Conservation (phyloP, 139 green algal genomes). For the Chloropicon primus region DNA sequence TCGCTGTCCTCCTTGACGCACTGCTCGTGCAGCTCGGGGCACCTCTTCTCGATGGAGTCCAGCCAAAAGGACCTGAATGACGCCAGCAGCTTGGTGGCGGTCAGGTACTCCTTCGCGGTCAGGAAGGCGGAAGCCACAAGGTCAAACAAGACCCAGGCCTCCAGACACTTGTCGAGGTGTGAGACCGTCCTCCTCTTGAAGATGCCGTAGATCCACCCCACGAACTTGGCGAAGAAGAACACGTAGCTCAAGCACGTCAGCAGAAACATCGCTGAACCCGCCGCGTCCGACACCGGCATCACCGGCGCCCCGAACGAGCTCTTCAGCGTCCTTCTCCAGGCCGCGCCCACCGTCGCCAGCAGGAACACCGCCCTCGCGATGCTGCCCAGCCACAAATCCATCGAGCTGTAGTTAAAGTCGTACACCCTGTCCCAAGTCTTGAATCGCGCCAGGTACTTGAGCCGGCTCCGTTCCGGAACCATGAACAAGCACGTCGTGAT, state of each 20-base stretch:
- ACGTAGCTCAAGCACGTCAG: background rate
- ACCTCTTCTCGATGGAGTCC: background rate
- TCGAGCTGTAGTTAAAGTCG: background rate
- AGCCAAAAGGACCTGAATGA: background rate
- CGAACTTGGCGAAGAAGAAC: background rate
- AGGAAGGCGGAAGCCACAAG: background rate
- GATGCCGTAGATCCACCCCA: background rate
- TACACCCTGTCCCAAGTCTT: background rate
- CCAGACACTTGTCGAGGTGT: background rate
- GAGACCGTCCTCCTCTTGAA: background rate
- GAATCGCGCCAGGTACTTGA: background rate
- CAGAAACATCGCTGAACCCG: background rate
- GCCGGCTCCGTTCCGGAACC: background rate
- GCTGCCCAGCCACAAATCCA: background rate
- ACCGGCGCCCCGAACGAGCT: background rate
- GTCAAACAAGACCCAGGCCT: background rate
- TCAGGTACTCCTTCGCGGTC: background rate
- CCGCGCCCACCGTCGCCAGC: background rate
- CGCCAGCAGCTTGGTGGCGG: background rate
- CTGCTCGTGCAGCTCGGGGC: background rate
- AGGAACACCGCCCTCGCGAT: background rate
- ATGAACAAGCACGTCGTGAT: background rate
- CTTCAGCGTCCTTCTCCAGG: background rate
- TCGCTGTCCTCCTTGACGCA: background rate
- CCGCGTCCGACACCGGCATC: background rate